Conservation (phyloP, 805 yeast species). For the Ogataea dorogensis region DNA sequence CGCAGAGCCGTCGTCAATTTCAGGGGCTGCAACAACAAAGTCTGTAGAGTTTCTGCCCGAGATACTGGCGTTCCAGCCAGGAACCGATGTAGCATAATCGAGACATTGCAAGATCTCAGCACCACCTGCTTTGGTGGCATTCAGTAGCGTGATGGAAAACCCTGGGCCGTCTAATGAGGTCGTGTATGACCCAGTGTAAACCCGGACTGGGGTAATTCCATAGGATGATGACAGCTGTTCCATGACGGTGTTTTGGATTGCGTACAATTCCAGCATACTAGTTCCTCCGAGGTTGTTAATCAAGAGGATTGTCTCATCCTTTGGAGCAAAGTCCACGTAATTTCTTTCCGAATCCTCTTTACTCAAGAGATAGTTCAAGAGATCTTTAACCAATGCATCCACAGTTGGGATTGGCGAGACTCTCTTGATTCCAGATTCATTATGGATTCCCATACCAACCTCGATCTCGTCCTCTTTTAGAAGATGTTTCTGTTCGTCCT, state of each 20-base stretch:
- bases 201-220: conserved; percentile 61
- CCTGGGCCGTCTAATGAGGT: conserved; percentile 94
- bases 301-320: conserved; percentile 64
- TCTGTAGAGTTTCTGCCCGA: conserved; percentile 23
- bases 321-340: conserved; percentile 63
- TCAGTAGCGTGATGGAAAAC: conserved; percentile 78
- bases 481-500: conserved; percentile 38
- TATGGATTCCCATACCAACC: conserved; percentile 94
- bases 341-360: conserved; percentile 71
- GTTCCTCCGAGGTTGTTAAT: conserved; percentile 91
- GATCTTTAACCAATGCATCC: conserved; percentile 53
- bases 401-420: conserved; percentile 68
- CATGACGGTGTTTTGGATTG: conserved; percentile 62
- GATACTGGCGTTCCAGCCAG: conserved; percentile 68
- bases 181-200: conserved; percentile 74
- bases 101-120: conserved; percentile 49
- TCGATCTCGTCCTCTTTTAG: conserved; percentile 69
- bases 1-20: conserved; percentile 33
- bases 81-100: conserved; percentile 73
- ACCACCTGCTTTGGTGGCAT: conserved; percentile 55
- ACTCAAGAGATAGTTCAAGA: conserved; percentile 63
- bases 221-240: conserved; percentile 52
- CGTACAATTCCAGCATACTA: conserved; percentile 73
- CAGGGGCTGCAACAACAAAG: conserved; percentile 32
- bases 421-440: conserved; percentile 81